Evolutionary conservation across 2,329 filamentous ascomycete genomes (phyloP).

Genomic region (Trichoderma endophyticum): DNA sequence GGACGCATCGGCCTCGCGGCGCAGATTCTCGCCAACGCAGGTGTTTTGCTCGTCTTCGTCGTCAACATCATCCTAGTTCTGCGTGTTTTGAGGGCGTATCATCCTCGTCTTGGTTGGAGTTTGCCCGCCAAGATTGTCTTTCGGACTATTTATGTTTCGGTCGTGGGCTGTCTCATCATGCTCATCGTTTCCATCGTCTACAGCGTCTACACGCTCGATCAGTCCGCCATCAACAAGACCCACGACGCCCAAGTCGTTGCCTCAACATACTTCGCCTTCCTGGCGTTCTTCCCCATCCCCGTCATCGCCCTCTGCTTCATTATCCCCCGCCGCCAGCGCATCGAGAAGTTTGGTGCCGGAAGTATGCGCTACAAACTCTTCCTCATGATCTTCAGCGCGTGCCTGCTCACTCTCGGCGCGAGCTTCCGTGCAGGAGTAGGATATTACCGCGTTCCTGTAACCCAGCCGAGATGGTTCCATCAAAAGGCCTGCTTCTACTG

Average conservation of each 20-base stretch:
- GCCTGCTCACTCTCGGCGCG: constrained; percentile 65
- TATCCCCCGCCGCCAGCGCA: constrained; percentile 42
- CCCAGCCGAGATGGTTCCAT: constrained; percentile 65
- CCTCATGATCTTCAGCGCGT: constrained; percentile 57
- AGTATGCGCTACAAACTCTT: constrained; percentile 63
- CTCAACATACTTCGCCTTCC: constrained; percentile 56
- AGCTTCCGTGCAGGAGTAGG: constrained; percentile 61
- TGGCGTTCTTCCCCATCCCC: constrained; percentile 61
- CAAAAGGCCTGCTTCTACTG: constrained; percentile 71
- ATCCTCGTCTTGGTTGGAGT: constrained; percentile 70
- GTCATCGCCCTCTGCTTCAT: constrained; percentile 52
- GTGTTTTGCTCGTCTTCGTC: constrained; percentile 71
- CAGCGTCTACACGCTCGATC: constrained; percentile 62
- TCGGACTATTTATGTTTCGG: constrained; percentile 54
- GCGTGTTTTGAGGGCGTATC: constrained; percentile 69
- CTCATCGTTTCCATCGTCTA: constrained; percentile 64
- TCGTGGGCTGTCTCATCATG: constrained; percentile 60
- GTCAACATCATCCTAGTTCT: constrained; percentile 76
- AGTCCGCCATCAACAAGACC: constrained; percentile 47
- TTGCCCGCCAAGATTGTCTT: constrained; percentile 50
- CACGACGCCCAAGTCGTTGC: constrained; percentile 64
- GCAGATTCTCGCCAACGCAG: constrained; percentile 68
- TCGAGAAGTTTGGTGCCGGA: constrained; percentile 58
- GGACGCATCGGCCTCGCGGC: constrained; percentile 54
- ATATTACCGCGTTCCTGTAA: constrained; percentile 50